Evolutionary conservation across 352 stramenopile genomes (phyloP).

Genomic region (Phytophthora sojae): DNA sequence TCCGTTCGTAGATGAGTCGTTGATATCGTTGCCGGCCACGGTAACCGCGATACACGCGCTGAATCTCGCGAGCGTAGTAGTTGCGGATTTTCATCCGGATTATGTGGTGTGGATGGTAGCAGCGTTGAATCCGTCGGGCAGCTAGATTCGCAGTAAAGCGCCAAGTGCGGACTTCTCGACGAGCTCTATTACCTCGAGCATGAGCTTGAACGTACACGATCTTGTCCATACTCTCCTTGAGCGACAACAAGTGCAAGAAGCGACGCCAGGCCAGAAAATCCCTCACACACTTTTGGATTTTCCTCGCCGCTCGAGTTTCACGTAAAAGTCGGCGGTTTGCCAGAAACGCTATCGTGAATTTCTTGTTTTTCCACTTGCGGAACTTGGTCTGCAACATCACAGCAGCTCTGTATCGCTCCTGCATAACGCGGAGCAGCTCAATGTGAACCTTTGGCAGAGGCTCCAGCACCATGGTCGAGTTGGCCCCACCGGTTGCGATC

Average conservation of each 20-base stretch:
- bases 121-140: slow-evolving; percentile 54
- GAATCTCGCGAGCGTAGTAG: slow-evolving; percentile 48
- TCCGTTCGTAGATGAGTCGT: slow-evolving; percentile 31
- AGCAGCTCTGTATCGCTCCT: slow-evolving; percentile 47
- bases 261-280: slow-evolving; percentile 59
- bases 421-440: slow-evolving; percentile 40
- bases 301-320: slow-evolving; percentile 48
- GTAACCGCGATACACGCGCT: slow-evolving; percentile 61
- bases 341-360: slow-evolving; percentile 49
- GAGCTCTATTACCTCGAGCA: slow-evolving; percentile 48
- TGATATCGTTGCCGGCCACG: slow-evolving; percentile 29
- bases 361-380: slow-evolving; percentile 54
- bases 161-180: slow-evolving; percentile 37
- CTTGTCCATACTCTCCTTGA: slow-evolving; percentile 44
- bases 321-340: slow-evolving; percentile 48
- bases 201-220: slow-evolving; percentile 60
- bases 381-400: slow-evolving; percentile 52
- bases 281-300: slow-evolving; percentile 59
- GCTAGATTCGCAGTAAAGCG: slow-evolving; percentile 35
- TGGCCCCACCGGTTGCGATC: slow-evolving; percentile 50
- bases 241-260: slow-evolving; percentile 50
- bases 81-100: slow-evolving; percentile 37
- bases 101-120: slow-evolving; percentile 43
- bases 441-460: slow-evolving; percentile 46
- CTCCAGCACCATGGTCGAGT: slow-evolving; percentile 33